Base-by-base conservation (phyloP, 805 yeast genomes). In the Schwanniomyces polymorphus region DNA sequence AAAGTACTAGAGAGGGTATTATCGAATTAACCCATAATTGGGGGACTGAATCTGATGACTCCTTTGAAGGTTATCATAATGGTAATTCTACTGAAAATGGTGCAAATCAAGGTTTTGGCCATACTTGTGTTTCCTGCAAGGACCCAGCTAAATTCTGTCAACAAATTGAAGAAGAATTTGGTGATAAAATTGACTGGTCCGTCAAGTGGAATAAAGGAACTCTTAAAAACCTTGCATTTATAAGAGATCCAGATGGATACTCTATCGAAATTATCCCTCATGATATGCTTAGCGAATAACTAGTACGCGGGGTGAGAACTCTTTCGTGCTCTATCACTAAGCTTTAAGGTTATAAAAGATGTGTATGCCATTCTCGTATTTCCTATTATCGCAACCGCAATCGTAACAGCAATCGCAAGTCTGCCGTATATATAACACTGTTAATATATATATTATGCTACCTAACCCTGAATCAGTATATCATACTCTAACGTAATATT, bases 21-120 rank as follows among this genome's bases (percentile, higher is more conserved):
- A 66, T 94, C 46, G 99, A 94, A 70, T 76, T 94, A 62, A 92
- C 98, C 41, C 92, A 90, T 72, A 94, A 94, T 72, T 92, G 90
- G 85, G 99, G 98, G 18, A 89, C 97, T 18, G 99, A 94, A 64
- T 60, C 70, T 17, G 97, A 92, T 51, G 76, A 78, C 14, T 75
- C 78, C 4, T 88, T 90, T 70, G 70, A 76, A 43, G 78, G 78
- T 23, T 94, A 92, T 67, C 96, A 91, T 68, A 83, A 81, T 52
- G 97, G 97, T 49, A 90, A 91, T 66, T 58, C 67, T 38, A 70
- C 75, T 23, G 75, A 67, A 27, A 61, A 68, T 44, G 82, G 82
- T 14, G 75, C 81, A 38, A 85, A 86, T 21, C 85, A 81, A 60
- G 98, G 98, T 11, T 94, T 79, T 61, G 96, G 94, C 37, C 97